These are phyloP conservation scores for Barnettozyma californica DNA, from an alignment of 805 yeast species.

Conservation along the genomic window DNA sequence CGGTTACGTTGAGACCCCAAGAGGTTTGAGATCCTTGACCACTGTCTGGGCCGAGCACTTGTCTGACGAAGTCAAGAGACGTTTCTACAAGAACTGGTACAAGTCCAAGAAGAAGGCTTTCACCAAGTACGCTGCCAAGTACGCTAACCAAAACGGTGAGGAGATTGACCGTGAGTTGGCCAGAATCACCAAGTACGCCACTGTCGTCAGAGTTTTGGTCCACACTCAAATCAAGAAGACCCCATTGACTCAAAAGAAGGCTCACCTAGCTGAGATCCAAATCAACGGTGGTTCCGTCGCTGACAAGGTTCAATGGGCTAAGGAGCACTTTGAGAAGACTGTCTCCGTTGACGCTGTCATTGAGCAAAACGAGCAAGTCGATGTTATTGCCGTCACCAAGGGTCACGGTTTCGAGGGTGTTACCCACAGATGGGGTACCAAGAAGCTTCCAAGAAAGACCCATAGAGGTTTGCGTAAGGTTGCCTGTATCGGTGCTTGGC, in stretches of 20 bases:
- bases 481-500: constrained; percentile 99
- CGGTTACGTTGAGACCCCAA: constrained; percentile 99
- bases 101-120: constrained; percentile 99
- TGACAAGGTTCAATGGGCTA: constrained; percentile 98
- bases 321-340: constrained; percentile 98
- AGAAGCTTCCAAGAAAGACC: constrained; percentile 99
- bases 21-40: constrained; percentile 99
- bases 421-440: constrained; percentile 99
- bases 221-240: constrained; percentile 99
- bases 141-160: constrained; percentile 84
- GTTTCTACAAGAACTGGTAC: constrained; percentile 99
- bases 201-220: constrained; percentile 97
- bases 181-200: constrained; percentile 96
- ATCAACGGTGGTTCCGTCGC: constrained; percentile 98
- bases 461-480: constrained; percentile 99
- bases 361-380: constrained; percentile 98
- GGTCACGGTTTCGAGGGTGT: constrained; percentile 99
- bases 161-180: constrained; percentile 94
- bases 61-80: constrained; percentile 98
- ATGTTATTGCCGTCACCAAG: constrained; percentile 98
- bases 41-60: constrained; percentile 99
- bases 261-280: constrained; percentile 99
- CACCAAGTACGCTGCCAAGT: constrained; percentile 99
- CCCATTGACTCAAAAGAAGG: constrained; percentile 98
- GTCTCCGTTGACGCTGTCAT: constrained; percentile 92